Evolutionary conservation across 768 basidiomycete species (phyloP).

Genomic region (Trametes punicea): DNA sequence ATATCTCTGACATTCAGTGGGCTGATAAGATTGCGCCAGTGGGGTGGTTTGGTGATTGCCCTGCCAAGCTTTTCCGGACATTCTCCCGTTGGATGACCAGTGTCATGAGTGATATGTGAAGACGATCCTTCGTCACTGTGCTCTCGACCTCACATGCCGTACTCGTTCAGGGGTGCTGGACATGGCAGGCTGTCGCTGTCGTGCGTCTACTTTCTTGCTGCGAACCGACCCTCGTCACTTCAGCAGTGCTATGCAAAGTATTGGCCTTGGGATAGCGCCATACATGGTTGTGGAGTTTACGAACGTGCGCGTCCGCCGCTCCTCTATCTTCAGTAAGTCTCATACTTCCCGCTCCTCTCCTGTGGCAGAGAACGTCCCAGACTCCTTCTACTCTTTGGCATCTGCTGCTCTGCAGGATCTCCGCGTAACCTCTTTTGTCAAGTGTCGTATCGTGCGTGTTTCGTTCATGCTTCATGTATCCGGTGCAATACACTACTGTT

Average conservation of each 20-base stretch:
- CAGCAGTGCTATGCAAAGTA: not conserved
- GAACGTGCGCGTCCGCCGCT: constrained; percentile 14
- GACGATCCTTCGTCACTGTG: not conserved
- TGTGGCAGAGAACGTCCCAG: not conserved
- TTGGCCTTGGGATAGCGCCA: not conserved
- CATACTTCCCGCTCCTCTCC: not conserved
- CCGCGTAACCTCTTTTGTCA: not conserved
- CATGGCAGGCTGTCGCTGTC: not conserved
- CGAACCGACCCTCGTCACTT: not conserved
- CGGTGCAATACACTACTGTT: not conserved
- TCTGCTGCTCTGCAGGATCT: constrained; percentile 1
- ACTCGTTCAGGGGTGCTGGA: not conserved
- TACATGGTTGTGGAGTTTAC: not conserved
- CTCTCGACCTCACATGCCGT: not conserved
- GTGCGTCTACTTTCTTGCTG: not conserved
- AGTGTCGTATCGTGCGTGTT: not conserved
- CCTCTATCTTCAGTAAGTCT: not conserved
- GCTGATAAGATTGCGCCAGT: constrained; percentile 16
- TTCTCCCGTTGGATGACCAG: not conserved
- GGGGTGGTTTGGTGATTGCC: not conserved
- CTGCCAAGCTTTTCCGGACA: not conserved
- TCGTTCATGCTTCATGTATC: not conserved
- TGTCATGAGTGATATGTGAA: not conserved
- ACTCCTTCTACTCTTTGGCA: not conserved
- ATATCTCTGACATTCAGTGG: constrained; percentile 5